Evolutionary conservation across 192 early-diverging fungal genomes (phyloP).

Genomic region (Umbelopsis vinacea): DNA sequence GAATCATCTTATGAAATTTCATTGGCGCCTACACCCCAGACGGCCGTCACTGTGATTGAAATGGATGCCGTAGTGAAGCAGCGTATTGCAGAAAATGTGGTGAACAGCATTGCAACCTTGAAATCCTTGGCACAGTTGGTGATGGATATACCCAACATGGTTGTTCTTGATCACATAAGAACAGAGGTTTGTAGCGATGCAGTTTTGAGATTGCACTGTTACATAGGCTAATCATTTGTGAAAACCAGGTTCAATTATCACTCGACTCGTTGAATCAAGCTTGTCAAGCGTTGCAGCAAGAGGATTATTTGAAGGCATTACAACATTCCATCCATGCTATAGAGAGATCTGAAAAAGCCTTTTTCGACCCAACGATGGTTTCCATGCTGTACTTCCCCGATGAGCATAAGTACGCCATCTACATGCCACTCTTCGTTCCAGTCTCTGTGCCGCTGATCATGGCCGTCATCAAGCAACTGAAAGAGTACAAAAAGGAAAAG

Average conservation of each 20-base stretch:
- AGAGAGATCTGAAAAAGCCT: slow-evolving; percentile 79
- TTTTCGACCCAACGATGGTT: slow-evolving; percentile 99
- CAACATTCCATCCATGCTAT: slow-evolving; percentile 66
- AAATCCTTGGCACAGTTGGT: slow-evolving; percentile 81
- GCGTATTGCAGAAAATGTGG: slow-evolving; percentile 74
- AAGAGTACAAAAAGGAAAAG: slow-evolving; percentile 35
- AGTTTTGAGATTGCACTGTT: background rate
- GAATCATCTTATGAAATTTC: slow-evolving; percentile 1
- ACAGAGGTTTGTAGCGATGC: slow-evolving; percentile 53
- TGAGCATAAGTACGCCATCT: slow-evolving; percentile 97
- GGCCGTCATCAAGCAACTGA: slow-evolving; percentile 54
- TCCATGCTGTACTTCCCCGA: slow-evolving; percentile 97
- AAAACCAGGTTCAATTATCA: slow-evolving; percentile 34
- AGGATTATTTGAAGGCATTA: slow-evolving; percentile 55
- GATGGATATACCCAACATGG: slow-evolving; percentile 86
- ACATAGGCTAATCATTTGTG: background rate
- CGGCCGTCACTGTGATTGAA: slow-evolving; percentile 84
- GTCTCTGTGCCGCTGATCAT: slow-evolving; percentile 74
- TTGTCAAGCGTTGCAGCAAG: slow-evolving; percentile 40
- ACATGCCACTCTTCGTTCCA: slow-evolving; percentile 95
- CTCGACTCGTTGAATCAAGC: slow-evolving; percentile 43
- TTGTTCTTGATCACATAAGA: slow-evolving; percentile 87
- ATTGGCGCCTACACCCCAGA: slow-evolving; percentile 48
- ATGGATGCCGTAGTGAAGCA: slow-evolving; percentile 73
- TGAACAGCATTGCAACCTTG: slow-evolving; percentile 75